These are phyloP conservation scores for Asparagopsis taxiformis DNA, from an alignment of 31 red algal species.

Conservation along the genomic window DNA sequence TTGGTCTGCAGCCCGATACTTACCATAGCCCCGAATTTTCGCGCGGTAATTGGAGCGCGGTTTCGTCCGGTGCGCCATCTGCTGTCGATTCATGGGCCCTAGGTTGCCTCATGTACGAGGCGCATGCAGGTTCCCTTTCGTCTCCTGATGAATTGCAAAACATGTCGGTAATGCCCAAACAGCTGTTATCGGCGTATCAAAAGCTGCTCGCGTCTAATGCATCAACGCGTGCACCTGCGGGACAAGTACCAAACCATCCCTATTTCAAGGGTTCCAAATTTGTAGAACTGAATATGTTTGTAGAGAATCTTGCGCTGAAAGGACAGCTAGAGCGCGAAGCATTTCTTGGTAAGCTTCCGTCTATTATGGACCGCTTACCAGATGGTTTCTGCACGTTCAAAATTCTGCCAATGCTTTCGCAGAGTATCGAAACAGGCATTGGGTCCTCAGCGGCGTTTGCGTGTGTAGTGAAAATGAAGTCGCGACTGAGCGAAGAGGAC, in stretches of 20 bases:
- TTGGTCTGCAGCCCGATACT: constrained; percentile 34
- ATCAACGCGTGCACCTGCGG: constrained; percentile 40
- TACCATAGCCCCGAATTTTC: constrained; percentile 82
- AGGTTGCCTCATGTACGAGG: constrained; percentile 93
- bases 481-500: constrained; percentile 39
- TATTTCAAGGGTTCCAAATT: constrained; percentile 72
- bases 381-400: constrained; percentile 88
- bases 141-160: constrained; percentile 82
- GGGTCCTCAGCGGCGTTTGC: constrained; percentile 51
- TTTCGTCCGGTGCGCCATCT: constrained; percentile 49
- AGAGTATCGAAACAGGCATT: constrained; percentile 49
- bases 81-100: constrained; percentile 95
- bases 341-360: constrained; percentile 69
- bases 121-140: constrained; percentile 65
- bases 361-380: constrained; percentile 66
- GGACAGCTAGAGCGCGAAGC: constrained; percentile 76
- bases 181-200: constrained; percentile 83
- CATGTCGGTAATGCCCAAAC: constrained; percentile 66
- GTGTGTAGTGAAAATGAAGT: constrained; percentile 65
- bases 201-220: constrained; percentile 82
- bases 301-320: constrained; percentile 87
- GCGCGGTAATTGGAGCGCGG: constrained; percentile 59
- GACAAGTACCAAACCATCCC: constrained; percentile 70
- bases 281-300: constrained; percentile 87
- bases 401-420: constrained; percentile 78